Evolutionary conservation across 83 land plant genomes (phyloP), one percentile per base, ranked within the genome.

Genomic region (Diphasiastrum complanatum): DNA sequence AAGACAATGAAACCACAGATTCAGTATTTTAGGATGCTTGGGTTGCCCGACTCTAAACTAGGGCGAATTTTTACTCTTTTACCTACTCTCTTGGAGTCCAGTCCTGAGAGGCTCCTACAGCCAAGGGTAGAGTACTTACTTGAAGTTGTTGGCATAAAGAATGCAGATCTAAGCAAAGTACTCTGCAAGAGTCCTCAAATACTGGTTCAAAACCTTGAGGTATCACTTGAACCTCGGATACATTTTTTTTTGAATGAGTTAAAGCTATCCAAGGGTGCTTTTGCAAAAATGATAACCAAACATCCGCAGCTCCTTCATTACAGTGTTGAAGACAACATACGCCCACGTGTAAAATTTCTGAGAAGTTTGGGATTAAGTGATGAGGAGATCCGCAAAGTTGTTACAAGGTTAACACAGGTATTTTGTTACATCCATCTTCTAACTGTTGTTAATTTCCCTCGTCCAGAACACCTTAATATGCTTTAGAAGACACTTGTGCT

Each of bases 291-390:
- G 95, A 79, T 89, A 5, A 78, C 78, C 19, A 81, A 85, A 47
- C 95, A 89, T 65, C 95, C 90, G 33, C 90, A 89, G 61, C 76
- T 89, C 14, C 82, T 89, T 32, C 95, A 83, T 59, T 89, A 89
- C 71, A 89, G 85, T 71, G 82, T 89, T 52, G 77, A 78, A 41
- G 79, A 85, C 37, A 90, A 86, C 19, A 73, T 89, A 29, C 45
- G 66, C 22, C 87, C 87, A 5, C 75, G 86, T 33, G 79, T 89
- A 45, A 73, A 85, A 24, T 89, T 85, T 51, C 69, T 89, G 4
- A 75, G 90, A 53, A 83, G 90, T 66, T 80, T 89, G 41, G 95
- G 95, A 2, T 73, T 89, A 78, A 47, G 70, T 5, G 69, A 82
- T 53, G 46, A 74, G 60, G 90, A 89, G 2, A 82, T 89, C 60